These are phyloP conservation scores for Pinus tabuliformis DNA, from an alignment of 75 land plant genomes.

Conservation along the genomic window DNA sequence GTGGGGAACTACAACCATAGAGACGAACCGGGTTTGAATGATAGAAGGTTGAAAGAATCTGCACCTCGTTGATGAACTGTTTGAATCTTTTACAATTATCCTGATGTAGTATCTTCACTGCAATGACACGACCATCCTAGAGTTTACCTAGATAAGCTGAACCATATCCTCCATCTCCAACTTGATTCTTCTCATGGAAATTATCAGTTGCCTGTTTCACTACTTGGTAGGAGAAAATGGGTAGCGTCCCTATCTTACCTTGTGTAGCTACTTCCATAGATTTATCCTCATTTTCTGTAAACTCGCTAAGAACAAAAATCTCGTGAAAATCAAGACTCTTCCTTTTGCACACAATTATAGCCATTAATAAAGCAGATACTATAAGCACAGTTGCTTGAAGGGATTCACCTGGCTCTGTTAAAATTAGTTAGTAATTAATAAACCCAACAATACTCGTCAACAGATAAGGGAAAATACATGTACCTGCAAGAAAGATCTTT, in stretches of 20 bases:
- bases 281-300: too few species aligned
- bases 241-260: background rate
- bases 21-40: conserved; percentile 22
- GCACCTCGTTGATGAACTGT: conserved; percentile 1
- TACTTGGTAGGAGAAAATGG: background rate
- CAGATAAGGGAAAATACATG: too few species aligned
- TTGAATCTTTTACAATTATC: background rate
- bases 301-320: too few species aligned
- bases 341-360: background rate
- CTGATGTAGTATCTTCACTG: background rate
- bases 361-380: background rate
- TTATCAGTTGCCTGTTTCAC: conserved; percentile 1
- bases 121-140: too few species aligned
- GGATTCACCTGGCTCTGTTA: too few species aligned
- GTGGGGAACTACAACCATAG: conserved; percentile 14
- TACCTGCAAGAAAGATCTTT: background rate
- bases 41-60: conserved; percentile 7
- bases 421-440: too few species aligned
- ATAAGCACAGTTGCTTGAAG: background rate
- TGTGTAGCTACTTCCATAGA: background rate
- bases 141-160: conserved; percentile 19
- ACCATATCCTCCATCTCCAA: conserved; percentile 20
- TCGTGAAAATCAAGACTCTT: background rate
- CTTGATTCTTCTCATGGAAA: conserved; percentile 6
- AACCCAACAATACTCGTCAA: too few species aligned